Base-by-base conservation (phyloP, 164 flowering plant genomes). In the Tetrastigma voinierianum region DNA sequence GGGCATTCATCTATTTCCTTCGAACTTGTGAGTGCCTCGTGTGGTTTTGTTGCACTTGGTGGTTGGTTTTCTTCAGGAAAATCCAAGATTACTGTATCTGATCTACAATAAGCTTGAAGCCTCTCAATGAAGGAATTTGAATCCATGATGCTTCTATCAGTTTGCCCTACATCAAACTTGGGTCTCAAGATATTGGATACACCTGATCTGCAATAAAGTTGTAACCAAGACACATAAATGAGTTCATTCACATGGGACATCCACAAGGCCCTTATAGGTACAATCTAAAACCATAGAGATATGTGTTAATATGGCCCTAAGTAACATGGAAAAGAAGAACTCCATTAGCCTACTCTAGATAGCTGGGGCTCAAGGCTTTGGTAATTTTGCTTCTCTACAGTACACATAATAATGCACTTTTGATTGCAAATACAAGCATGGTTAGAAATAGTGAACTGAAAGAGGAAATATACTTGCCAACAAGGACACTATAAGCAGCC, bases 1-100 rank as follows among this genome's bases (percentile, higher is more conserved):
- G 95, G 95, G 72, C 67, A 61, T 16, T 76, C 90, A 62, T 70
- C 69, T 44, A 64, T 59, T 43, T 69, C 46, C 48, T 9, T 19
- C 10, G 59, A 1, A 20, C n/a, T 70, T 19, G 24, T 62, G 45
- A 53, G 59, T 45, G 64, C 69, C 67, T 70, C 74, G 23, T 9
- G 9, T 44, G 54, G 52, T 15, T 11, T 4, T 62, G 70, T 57
- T 65, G 17, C 57, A 48, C 32, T 54, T 64, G 47, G 59, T 20
- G 44, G 18, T 67, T 57, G 68, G 51, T 10, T 10, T 12, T 64
- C 67, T 45, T 74, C 67, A 21, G 65, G 58, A 18, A 58, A 49
- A 64, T 62, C 53, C 56, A 67, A 8, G 21, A 16, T 20, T 32
- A 13, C 49, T 21, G 66, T 51, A 57, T 67, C 73, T 53, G 72